Evolutionary conservation across 441 rosid genomes (phyloP), one percentile per base, ranked within the genome.

Genomic region (Theobroma grandiflorum): DNA sequence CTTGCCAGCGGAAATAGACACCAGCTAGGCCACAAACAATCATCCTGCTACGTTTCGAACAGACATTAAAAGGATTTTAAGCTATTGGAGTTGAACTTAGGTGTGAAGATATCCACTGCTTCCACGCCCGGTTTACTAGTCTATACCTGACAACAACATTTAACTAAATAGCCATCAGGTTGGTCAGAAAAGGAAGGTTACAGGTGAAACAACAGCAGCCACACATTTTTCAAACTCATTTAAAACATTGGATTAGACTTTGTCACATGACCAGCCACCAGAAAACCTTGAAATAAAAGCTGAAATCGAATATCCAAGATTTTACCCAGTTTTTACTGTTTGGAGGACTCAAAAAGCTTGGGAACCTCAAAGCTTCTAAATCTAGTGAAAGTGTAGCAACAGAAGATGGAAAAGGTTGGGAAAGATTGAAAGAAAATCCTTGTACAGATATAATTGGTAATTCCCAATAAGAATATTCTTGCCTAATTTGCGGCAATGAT

Each of bases 211-310:
- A 62, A 62, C 22, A 64, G 16, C 2, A 64, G 69, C 22, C 69
- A 64, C 68, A 15, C 45, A 35, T 15, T 64, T 64, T 35, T 37
- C 43, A 64, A 64, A 35, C 45, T 15, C 68, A 64, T 64, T 63
- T 14, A 63, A 63, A 63, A 33, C 68, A 62, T 8, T 58, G 8
- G 4, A 58, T 58, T 26, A 20, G 63, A 59, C 37, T 3, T 4
- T 10, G 64, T 22, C 8, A 26, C 0, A 26, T 35, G 43, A 15
- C 43, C 16, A 14, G 42, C 22, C 10, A 6, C 42, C 1, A 14
- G 10, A 63, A 35, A 57, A 35, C 43, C 9, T 35, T 14, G 33
- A 33, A 31, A 6, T 31, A 62, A 14, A 9, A 5, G 67, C 42
- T 62, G 42, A 62, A 62, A 62, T 62, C n/a, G 42, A 62, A 2